Conservation (phyloP, 495 filamentous ascomycete species). For the Lentithecium fluviatile region DNA sequence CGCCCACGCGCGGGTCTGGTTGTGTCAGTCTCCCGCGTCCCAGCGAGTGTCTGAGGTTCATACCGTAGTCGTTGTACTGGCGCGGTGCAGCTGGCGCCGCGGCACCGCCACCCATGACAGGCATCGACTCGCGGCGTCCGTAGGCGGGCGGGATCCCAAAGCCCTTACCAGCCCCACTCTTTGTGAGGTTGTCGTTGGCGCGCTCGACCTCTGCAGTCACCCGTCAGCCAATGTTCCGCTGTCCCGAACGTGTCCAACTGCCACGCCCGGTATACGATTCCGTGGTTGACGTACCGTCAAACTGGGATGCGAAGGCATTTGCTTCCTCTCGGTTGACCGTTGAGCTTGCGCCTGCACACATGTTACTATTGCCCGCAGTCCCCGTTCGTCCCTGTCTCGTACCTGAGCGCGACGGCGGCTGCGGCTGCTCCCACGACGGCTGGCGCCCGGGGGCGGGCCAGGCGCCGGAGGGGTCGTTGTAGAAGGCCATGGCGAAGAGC, state of each 20-base stretch:
- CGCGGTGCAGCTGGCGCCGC: too few species aligned
- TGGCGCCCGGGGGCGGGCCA: constrained; percentile 67
- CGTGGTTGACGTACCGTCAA: constrained; percentile 70
- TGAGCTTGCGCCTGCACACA: constrained; percentile 65
- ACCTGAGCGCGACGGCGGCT: constrained; percentile 86
- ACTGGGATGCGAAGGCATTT: constrained; percentile 79
- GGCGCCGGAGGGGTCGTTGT: constrained; percentile 74
- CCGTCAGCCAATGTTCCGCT: constrained; percentile 10
- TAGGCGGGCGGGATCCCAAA: constrained; percentile 66
- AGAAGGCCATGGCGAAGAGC: constrained; percentile 70
- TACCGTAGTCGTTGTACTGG: constrained; percentile 58
- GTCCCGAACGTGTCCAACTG: constrained; percentile 1
- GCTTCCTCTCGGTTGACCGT: constrained; percentile 64
- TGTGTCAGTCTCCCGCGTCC: constrained; percentile 3
- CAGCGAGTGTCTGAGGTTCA: constrained; percentile 8
- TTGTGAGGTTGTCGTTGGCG: constrained; percentile 89
- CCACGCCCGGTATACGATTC: constrained; percentile 3
- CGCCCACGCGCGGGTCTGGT: constrained; percentile 53
- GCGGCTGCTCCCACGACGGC: constrained; percentile 78
- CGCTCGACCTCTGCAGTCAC: constrained; percentile 81
- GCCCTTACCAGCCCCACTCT: constrained; percentile 78
- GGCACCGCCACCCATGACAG: constrained; percentile 56
- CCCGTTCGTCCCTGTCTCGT: constrained; percentile 40
- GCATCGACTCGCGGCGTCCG: constrained; percentile 79
- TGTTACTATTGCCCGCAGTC: constrained; percentile 31